Conservation (phyloP, 2,329 filamentous ascomycete species). For the Tolypocladium cylindrosporum region DNA sequence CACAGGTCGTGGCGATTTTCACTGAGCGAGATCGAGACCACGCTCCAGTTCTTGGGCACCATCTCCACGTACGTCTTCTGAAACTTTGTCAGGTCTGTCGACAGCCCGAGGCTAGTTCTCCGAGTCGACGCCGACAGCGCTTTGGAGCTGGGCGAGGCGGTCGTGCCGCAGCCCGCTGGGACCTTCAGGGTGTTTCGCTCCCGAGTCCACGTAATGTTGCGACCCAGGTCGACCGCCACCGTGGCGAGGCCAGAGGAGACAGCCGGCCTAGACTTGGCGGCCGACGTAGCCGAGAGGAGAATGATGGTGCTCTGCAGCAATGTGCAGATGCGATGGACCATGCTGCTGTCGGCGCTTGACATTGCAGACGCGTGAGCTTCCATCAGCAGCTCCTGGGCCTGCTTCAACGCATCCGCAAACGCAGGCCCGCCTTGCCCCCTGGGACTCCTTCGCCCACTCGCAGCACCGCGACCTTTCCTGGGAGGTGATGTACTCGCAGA, state of each 20-base stretch:
- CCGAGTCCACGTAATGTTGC: constrained; percentile 58
- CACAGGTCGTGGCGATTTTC: constrained; percentile 77
- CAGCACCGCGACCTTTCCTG: constrained; percentile 15
- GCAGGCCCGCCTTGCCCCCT: constrained; percentile 20
- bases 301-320: constrained; percentile 57
- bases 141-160: constrained; percentile 14
- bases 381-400: constrained; percentile 56
- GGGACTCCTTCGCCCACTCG: constrained; percentile 14
- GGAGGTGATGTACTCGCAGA: constrained; percentile 23
- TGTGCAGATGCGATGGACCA: constrained; percentile 53
- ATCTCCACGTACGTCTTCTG: constrained; percentile 77
- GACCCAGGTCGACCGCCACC: constrained; percentile 58
- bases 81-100: constrained; percentile 51
- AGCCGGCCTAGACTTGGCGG: constrained; percentile 32
- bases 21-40: constrained; percentile 75
- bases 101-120: constrained; percentile 34
- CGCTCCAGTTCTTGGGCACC: constrained; percentile 73
- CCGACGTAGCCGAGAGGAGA: constrained; percentile 51
- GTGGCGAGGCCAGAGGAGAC: constrained; percentile 48
- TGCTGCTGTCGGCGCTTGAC: constrained; percentile 43
- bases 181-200: constrained; percentile 49
- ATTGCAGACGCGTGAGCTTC: constrained; percentile 51
- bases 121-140: constrained; percentile 15
- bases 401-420: constrained; percentile 50
- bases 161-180: not conserved